These are phyloP conservation scores for Trametes cinnabarina DNA, from an alignment of 768 basidiomycete species.

Conservation along the genomic window DNA sequence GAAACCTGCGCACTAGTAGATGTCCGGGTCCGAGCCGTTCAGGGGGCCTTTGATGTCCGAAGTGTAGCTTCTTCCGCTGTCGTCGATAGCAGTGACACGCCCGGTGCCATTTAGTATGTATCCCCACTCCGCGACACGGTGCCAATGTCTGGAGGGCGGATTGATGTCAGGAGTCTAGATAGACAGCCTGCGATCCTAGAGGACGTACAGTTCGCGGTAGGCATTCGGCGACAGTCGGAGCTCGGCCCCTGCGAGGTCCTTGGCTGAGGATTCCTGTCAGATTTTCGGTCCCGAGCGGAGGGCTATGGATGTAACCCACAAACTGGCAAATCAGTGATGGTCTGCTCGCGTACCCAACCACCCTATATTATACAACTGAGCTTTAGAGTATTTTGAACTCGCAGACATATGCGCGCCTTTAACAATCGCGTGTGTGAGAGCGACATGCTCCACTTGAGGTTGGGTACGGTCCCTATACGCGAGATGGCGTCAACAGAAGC, in stretches of 20 bases:
- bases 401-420: conserved; percentile 10
- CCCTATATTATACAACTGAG: conserved; percentile 10
- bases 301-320: conserved; percentile 13
- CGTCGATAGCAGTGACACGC: conserved; percentile 27
- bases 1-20: conserved; percentile 25
- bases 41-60: conserved; percentile 25
- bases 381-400: background rate
- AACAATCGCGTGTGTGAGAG: conserved; percentile 27
- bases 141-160: conserved; percentile 24
- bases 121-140: conserved; percentile 29
- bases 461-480: conserved; percentile 26
- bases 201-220: conserved; percentile 26
- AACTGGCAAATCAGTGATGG: conserved; percentile 28
- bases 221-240: conserved; percentile 24
- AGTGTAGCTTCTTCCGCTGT: conserved; percentile 23
- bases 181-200: background rate
- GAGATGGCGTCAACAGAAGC: conserved; percentile 10
- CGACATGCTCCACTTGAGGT: conserved; percentile 28
- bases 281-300: background rate
- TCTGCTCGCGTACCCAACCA: conserved; percentile 30
- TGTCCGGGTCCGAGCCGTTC: conserved; percentile 23
- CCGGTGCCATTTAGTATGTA: conserved; percentile 28
- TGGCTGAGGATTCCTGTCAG: conserved; percentile 19
- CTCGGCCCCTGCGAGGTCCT: conserved; percentile 28
- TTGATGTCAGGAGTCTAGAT: background rate